Evolutionary conservation across 108 stramenopile genomes (phyloP), one percentile per base, ranked within the genome.

Genomic region (Bacterosira constricta): DNA sequence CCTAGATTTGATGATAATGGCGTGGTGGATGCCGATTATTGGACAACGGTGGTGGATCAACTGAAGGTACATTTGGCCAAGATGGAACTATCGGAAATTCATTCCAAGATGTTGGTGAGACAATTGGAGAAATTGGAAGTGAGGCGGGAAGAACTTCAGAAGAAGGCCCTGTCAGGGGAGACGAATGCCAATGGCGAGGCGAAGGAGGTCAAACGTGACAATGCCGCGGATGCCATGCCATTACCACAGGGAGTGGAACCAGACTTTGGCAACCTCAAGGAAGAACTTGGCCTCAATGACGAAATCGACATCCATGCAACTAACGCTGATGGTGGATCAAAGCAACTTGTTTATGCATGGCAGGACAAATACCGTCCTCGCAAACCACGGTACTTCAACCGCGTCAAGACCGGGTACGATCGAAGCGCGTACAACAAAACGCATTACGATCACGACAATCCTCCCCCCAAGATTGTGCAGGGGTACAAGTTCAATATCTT

Each of bases 351-450:
- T 35, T 96, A 96, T 56, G 71, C 83, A 30, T 97, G 96, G 97
- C 86, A 92, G 71, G 96, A 96, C 69, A 96, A 95, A 59, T 99
- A 93, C 74, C 90, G 90, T 27, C 97, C 98, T 13, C 89, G 99
- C 23, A 99, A 99, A 62, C 99, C 99, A 6, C 91, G 98, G 7
- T 99, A 98, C 88, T 97, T 98, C 86, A 98, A 99, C 85, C 95
- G 98, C 11, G 98, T 99, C 60, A 91, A 92, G 72, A 97, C 98
- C 9, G 99, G 99, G 7, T 99, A 96, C 60, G 98, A 98, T 73
- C 97, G 99, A 97, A 99, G 98, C 88, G 92, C 93, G 77, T 98
- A 99, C 94, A 99, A 99, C 78, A 96, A 96, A 71, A 96, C 97
- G 9, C 98, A 99, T 75, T 99, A 93, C 66, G 98, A 99, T 86